Evolutionary conservation across 345 rosid genomes (phyloP), one percentile per base, ranked within the genome.

Genomic region (Noccaea bulbosa): DNA sequence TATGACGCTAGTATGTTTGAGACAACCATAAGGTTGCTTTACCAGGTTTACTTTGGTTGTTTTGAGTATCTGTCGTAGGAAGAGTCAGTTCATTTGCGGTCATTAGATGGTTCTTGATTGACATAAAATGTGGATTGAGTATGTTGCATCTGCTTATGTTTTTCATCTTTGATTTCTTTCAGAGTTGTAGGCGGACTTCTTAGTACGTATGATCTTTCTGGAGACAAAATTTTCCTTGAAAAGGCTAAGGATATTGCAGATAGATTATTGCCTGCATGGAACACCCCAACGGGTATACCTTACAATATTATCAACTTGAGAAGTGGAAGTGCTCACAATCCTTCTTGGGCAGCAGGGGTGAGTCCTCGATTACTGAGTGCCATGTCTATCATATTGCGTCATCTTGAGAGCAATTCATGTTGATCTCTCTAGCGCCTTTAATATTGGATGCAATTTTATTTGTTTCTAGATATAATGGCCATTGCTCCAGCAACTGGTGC

Each of bases 171-270:
- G 5, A 30, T 50, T 39, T 54, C 69, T 68, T 60, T 27, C 79
- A 95, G 99, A 79, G 99, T 95, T 81, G 94, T 95, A 7, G 99
- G 99, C 14, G 98, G 98, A 37, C 97, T 95, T 81, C 97, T 95
- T 59, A 95, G 99, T 76, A 80, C 97, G 1, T 90, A 88, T 74
- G 99, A 95, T 85, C 97, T 95, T 62, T 90, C 98, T 11, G 84
- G 83, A 61, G 99, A 95, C 81, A 82, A 81, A 78, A 60, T 95
- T 73, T 95, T 95, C 80, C 88, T 95, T 15, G 94, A 90, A 30
- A 95, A 95, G 81, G 99, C 99, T 71, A 86, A 75, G 83, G 98
- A 90, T 74, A 90, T 95, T 73, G 92, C 99, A 14, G 94, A 92
- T 65, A 90, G 97, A 77, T 87, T 95, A 78, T 84, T 95, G 12